Percentiles rank a stretch among this genome's conserved stretches.
Conservation (phyloP, 129 eudicot genomes). For the Deinandra increscens region DNA sequence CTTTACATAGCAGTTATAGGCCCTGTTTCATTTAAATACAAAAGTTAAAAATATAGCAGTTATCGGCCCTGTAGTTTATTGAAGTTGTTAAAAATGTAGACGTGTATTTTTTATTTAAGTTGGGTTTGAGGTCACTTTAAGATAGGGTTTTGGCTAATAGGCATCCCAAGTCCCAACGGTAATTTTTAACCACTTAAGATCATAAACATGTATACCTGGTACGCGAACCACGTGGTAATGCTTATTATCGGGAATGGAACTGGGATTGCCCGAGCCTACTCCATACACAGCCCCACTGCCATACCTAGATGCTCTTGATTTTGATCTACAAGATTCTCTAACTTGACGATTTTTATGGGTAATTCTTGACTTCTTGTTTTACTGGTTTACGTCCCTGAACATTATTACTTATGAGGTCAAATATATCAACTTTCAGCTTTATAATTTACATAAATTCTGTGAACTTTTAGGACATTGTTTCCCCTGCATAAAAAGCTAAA, state of each 20-base stretch:
- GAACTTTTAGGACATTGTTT: not conserved
- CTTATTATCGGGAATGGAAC: not conserved
- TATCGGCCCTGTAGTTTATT: no score
- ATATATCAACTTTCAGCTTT: not conserved
- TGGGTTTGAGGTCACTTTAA: not conserved
- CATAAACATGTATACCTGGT: not conserved
- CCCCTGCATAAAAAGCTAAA: not conserved
- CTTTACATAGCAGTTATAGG: no score
- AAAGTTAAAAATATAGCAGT: no score
- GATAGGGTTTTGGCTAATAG: not conserved
- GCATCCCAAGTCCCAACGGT: not conserved
- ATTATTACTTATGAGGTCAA: conserved; percentile 4
- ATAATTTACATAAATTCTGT: not conserved
- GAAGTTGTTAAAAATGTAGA: not conserved
- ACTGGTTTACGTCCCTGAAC: conserved; percentile 9
- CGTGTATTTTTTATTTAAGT: not conserved
- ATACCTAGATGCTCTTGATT: not conserved
- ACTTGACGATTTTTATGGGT: not conserved
- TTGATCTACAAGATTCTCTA: no score
- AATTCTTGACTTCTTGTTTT: no score
- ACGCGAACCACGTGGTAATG: no score
- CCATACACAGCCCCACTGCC: not conserved
- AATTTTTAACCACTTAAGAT: not conserved
- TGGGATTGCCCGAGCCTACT: not conserved
- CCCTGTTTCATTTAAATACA: no score